phyloP scores from a whole-genome alignment of 2,329 filamentous ascomycete species.

The Fonsecaea monophora region DNA sequence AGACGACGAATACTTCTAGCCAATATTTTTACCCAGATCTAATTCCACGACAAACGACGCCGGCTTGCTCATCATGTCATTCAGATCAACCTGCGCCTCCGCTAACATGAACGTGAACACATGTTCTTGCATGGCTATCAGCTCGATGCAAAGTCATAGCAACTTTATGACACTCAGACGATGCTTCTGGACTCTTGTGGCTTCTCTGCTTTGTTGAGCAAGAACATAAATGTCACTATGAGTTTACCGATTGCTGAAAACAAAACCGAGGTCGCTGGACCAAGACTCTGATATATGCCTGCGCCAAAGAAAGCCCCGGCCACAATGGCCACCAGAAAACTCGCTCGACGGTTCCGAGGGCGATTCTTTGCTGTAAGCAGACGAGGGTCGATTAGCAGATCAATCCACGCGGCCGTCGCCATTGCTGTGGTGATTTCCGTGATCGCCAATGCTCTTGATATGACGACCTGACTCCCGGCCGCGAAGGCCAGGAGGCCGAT shows the following conservation, averaged over 20 bases:
- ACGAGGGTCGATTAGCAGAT: conserved; percentile 63
- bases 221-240: conserved; percentile 32
- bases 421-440: conserved; percentile 70
- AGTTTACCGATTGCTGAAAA: conserved; percentile 31
- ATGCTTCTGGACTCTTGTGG: background rate
- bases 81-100: background rate
- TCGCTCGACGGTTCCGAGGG: conserved; percentile 57
- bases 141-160: background rate
- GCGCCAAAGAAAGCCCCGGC: conserved; percentile 61
- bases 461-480: conserved; percentile 65
- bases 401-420: conserved; percentile 69
- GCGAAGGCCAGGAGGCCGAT: conserved; percentile 63
- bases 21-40: background rate
- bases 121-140: background rate
- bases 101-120: conserved; percentile 5
- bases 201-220: conserved; percentile 30
- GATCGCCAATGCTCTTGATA: conserved; percentile 61
- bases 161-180: background rate
- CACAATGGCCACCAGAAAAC: conserved; percentile 58
- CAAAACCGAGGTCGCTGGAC: conserved; percentile 23
- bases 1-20: conserved; percentile 28
- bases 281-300: conserved; percentile 28
- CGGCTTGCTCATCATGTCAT: background rate
- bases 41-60: background rate
- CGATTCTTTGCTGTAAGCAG: conserved; percentile 58